phyloP scores from a whole-genome alignment of 176 grass and related monocot genomes.

The Carex parvula region DNA sequence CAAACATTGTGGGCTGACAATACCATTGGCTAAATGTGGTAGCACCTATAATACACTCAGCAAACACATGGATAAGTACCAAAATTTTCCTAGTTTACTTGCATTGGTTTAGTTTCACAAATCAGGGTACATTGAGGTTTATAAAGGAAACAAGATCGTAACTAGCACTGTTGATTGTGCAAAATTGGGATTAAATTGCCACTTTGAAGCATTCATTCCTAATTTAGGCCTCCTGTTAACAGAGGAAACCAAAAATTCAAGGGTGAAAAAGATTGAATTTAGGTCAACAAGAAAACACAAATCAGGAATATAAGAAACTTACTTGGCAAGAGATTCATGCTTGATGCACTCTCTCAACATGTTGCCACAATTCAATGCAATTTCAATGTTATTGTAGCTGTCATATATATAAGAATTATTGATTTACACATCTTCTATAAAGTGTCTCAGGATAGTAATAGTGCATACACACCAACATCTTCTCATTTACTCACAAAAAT shows the following conservation, averaged over 20 bases:
- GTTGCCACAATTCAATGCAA: conserved; percentile 98
- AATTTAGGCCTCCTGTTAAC: neutral
- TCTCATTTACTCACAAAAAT: neutral
- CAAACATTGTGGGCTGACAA: neutral
- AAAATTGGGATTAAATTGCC: neutral
- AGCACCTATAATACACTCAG: neutral
- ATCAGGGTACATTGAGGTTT: conserved; percentile 1
- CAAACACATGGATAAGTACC: neutral
- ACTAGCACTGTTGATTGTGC: neutral
- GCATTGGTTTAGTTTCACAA: neutral
- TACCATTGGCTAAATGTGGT: neutral
- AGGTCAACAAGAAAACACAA: neutral
- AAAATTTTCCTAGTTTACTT: neutral
- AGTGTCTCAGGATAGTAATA: neutral
- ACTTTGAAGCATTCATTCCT: neutral
- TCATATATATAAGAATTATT: conserved; percentile 11
- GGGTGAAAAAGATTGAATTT: neutral
- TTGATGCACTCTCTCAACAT: conserved; percentile 99
- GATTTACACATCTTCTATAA: neutral
- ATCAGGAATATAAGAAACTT: conserved; percentile 34
- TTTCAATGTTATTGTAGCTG: conserved; percentile 98
- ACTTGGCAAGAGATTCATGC: conserved; percentile 94
- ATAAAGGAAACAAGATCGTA: neutral
- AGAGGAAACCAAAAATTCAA: neutral
- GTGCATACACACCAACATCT: neutral